Base-by-base conservation (phyloP, 192 early-diverging fungal genomes). In the Backusella luteola region DNA sequence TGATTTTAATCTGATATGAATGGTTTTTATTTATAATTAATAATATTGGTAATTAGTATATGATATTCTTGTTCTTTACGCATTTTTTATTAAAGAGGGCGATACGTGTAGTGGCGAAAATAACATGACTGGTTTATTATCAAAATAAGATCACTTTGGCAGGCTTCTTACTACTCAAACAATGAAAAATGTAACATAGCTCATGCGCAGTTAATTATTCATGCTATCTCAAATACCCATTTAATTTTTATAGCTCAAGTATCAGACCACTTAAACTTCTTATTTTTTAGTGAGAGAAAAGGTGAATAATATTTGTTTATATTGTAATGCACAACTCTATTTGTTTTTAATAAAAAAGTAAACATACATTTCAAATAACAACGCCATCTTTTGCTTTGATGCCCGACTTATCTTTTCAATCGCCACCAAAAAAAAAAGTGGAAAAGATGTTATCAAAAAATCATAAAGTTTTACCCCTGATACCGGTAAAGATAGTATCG, bases 401-500 rank as follows among this genome's bases (percentile, higher is more conserved):
- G 9, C 23, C 53, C 53, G 53, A 59, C 17, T 59, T 59, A 59
- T 59, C 53, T 59, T 59, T 59, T 59, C 9, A 59, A 59, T 59
- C 53, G 53, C 53, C 53, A 23, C 21, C 53, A 56, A 56, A 59
- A 52, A 32, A 32, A 32, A 53, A 59, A 59, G 17, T 59, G 8
- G 52, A 53, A 59, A 59, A 4, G 11, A 23, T 23, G 21, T 23
- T 23, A 59, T 59, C 53, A 59, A 23, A 26, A 2, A 59, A 59
- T 52, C 53, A 59, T n/a, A 11, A 59, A 59, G 53, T 59, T 59
- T 56, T 59, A 59, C 53, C 53, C 53, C 53, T 59, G 53, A 59
- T 59, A 21, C 26, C 8, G 42, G 26, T 52, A 63, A 63, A 63
- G 56, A 63, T 63, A 29, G 8, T 63, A 9, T 63, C 11, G 56